Evolutionary conservation across 441 rosid species (phyloP).

Genomic region (Pelargonium fulgidum): DNA sequence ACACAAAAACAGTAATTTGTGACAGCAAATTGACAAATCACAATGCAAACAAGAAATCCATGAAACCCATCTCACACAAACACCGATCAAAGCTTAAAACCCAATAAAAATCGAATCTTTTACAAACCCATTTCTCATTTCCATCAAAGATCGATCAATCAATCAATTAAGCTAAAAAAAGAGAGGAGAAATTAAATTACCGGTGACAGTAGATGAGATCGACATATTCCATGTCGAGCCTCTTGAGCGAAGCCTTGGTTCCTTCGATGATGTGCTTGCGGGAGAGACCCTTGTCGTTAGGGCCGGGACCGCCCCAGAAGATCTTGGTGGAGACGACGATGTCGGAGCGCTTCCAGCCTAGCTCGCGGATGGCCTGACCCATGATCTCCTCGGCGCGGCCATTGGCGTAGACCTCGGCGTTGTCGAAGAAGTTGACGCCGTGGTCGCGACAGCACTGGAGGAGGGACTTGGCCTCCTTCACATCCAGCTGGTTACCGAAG

Average conservation of each 20-base stretch:
- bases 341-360: conserved; percentile 94
- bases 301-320: conserved; percentile 97
- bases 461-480: conserved; percentile 84
- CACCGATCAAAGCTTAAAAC: neutral
- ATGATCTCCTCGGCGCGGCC: conserved; percentile 96
- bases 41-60: conserved; percentile 16
- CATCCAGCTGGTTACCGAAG: conserved; percentile 91
- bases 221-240: conserved; percentile 92
- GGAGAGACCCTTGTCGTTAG: conserved; percentile 81
- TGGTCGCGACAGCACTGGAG: conserved; percentile 81
- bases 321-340: conserved; percentile 85
- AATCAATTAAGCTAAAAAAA: neutral
- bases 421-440: conserved; percentile 96
- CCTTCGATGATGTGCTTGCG: conserved; percentile 91
- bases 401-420: conserved; percentile 96
- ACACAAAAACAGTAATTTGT: neutral
- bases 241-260: conserved; percentile 77
- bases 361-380: conserved; percentile 93
- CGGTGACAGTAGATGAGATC: conserved; percentile 83
- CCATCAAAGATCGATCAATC: neutral
- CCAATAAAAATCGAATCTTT: neutral
- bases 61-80: neutral
- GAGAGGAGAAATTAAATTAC: conserved; percentile 23
- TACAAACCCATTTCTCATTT: neutral
- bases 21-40: neutral